Conservation (phyloP, 129 eudicot genomes). For the Chrysanthemum lavandulifolium region DNA sequence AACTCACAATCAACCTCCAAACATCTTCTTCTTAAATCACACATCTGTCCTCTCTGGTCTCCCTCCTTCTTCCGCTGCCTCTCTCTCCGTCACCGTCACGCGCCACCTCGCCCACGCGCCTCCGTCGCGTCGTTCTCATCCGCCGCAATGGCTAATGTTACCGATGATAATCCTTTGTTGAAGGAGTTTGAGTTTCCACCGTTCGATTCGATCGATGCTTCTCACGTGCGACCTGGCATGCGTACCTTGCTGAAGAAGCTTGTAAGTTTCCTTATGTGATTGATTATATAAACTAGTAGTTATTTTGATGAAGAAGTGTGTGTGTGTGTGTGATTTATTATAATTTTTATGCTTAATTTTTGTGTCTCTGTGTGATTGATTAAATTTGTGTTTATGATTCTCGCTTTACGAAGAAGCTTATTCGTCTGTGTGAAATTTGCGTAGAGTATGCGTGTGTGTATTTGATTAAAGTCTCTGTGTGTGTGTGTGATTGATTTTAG, state of each 20-base stretch:
- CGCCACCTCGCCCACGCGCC: constrained; percentile 16
- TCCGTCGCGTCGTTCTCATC: constrained; percentile 22
- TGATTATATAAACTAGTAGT: too few species aligned
- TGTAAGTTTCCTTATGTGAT: constrained; percentile 42
- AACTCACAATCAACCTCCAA: constrained; percentile 26
- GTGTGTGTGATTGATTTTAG: too few species aligned
- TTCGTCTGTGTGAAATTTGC: too few species aligned
- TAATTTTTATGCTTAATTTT: too few species aligned
- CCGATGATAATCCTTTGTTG: constrained; percentile 52
- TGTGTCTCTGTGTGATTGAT: too few species aligned
- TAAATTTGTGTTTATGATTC: not conserved
- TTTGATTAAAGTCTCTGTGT: too few species aligned
- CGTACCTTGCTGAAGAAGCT: constrained; percentile 72
- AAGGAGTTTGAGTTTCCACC: constrained; percentile 84
- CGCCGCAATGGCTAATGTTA: constrained; percentile 25
- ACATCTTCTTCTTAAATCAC: constrained; percentile 43
- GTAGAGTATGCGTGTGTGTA: too few species aligned
- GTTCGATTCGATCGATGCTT: constrained; percentile 63
- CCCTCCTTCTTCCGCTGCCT: constrained; percentile 48
- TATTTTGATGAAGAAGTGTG: too few species aligned
- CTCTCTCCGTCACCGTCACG: constrained; percentile 11
- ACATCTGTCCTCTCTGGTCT: constrained; percentile 63
- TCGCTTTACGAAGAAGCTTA: not conserved
- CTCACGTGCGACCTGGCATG: constrained; percentile 85
- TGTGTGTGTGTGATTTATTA: too few species aligned